Base-by-base conservation (phyloP, 208 protist genomes). In the Trypanosoma cruzi region DNA sequence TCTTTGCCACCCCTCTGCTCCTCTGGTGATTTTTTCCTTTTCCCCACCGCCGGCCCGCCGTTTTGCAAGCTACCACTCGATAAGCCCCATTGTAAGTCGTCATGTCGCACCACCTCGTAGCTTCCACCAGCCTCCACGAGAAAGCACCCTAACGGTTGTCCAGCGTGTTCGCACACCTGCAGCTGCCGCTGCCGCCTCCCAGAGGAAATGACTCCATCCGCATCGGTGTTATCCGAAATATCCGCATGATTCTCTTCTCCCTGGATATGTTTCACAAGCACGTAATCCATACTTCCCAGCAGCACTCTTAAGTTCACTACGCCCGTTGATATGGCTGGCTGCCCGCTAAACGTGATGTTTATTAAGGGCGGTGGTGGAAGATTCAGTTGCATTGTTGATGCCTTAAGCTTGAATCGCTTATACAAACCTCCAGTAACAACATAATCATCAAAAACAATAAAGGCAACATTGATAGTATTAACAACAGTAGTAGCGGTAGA, bases 221-320 rank as follows among this genome's bases (percentile, higher is more conserved):
- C 6, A 53, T 28, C 20, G 16, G 36, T n/a, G 31, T 4, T 55
- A 31, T 26, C 1, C 22, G 29, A 14, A 16, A 14, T 34, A 22
- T 29, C 16, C 36, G 34, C 53, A 22, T 11, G n/a, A 4, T 4
- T 28, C 20, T 59, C 22, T 29, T 59, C 22, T 29, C 16, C 22
- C 34, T 34, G 49, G 22, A 55, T 4, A 1, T 26, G 18, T 58
- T 80, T 70, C 8, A 88, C 75, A 14, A 92, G 73, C 14, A 83
- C 69, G 69, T 81, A 92, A 10, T 80, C 65, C 8, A 75, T 61
- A 44, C 67, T 76, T 0, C 80, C 82, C n/a, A 92, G 66, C 28
- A 92, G 65, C 11, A 77, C 40, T 44, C 70, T 67, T 10, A 92
- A 71, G 58, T 92, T 92, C 16, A 92, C 81, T 0, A 92, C 71